A percentile compares a stretch with the other conserved stretches of the same genome.
Evolutionary conservation across 2,329 filamentous ascomycete species (phyloP).

Genomic region (Epichloe festucae): DNA sequence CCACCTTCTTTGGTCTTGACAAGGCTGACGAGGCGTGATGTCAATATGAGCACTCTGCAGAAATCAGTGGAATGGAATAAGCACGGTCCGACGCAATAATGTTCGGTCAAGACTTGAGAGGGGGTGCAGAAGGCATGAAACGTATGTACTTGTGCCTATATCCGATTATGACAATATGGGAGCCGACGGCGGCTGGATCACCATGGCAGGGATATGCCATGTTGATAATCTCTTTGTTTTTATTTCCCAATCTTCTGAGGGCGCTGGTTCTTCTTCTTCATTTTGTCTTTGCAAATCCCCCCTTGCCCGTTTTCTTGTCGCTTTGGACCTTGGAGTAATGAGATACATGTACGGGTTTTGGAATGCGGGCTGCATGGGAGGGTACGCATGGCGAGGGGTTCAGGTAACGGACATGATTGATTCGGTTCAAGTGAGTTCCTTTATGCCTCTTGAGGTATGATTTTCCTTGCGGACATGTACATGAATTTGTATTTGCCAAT

Average conservation of each 20-base stretch:
- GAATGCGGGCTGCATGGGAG: neutral
- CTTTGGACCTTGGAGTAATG: neutral
- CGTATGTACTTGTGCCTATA: too few species aligned
- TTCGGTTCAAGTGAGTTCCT: neutral
- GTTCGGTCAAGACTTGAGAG: too few species aligned
- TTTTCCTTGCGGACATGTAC: neutral
- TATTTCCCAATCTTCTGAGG: too few species aligned
- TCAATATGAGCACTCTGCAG: neutral
- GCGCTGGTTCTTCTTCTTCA: neutral
- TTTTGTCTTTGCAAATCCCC: neutral
- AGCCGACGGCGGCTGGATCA: neutral
- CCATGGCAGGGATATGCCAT: neutral
- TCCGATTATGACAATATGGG: neutral
- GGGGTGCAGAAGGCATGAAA: too few species aligned
- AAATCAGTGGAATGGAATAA: too few species aligned
- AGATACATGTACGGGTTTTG: neutral
- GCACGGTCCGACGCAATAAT: too few species aligned
- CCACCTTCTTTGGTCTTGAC: slow-evolving; percentile 31
- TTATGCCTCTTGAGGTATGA: neutral
- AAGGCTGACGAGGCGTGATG: slow-evolving; percentile 11
- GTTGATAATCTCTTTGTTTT: too few species aligned
- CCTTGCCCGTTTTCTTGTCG: neutral
- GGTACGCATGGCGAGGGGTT: neutral
- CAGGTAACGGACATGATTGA: neutral
- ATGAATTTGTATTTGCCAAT: neutral